These are phyloP conservation scores for Penicillium sp. DNA, from an alignment of 2,329 filamentous ascomycete genomes.

Conservation along the genomic window DNA sequence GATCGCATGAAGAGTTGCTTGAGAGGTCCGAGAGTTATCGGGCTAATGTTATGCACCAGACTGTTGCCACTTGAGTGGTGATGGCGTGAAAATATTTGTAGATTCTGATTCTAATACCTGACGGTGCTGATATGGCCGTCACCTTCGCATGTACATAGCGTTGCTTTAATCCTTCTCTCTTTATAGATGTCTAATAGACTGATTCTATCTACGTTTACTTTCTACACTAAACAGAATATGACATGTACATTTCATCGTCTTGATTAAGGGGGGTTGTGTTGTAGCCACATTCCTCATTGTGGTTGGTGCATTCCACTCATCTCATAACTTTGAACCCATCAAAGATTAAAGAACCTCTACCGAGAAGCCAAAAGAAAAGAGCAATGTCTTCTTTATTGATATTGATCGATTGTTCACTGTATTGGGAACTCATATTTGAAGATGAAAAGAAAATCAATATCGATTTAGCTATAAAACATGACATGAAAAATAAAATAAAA, in stretches of 20 bases:
- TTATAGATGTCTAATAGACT: background rate
- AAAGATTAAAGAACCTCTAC: too few relatives aligned
- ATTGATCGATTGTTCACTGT: rapidly evolving
- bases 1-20: conserved; percentile 64
- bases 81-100: background rate
- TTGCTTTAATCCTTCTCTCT: background rate
- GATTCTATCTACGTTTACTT: background rate
- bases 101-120: background rate
- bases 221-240: background rate
- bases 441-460: background rate
- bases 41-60: conserved; percentile 41
- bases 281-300: background rate
- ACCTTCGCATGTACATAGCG: conserved; percentile 2
- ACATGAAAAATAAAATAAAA: background rate
- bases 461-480: background rate
- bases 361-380: too few relatives aligned
- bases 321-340: too few relatives aligned
- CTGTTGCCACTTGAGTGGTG: conserved; percentile 26
- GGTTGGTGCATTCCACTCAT: background rate
- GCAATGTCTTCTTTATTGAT: background rate
- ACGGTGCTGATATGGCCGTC: background rate
- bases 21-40: conserved; percentile 42
- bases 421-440: background rate
- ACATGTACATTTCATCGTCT: background rate
- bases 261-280: background rate